These are phyloP conservation scores for Cytospora piceae DNA, from an alignment of 2,329 filamentous ascomycete genomes.

Conservation along the genomic window DNA sequence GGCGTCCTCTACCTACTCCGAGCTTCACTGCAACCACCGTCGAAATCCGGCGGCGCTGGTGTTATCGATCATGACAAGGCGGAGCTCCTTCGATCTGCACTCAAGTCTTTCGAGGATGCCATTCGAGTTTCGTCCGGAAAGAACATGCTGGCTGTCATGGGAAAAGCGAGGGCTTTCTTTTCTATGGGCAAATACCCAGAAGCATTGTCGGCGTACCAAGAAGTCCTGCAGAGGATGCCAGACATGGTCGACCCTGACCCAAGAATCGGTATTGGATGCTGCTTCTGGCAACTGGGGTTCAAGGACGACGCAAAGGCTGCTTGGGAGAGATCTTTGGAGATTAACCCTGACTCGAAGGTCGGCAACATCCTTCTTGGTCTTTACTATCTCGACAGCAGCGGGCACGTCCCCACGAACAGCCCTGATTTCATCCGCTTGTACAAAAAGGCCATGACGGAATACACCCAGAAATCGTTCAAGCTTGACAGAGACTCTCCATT, in stretches of 20 bases:
- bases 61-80: slow-evolving; percentile 72
- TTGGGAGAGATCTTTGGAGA: slow-evolving; percentile 85
- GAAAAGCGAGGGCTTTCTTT: slow-evolving; percentile 84
- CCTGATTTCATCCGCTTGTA: slow-evolving; percentile 84
- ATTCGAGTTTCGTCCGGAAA: slow-evolving; percentile 80
- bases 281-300: slow-evolving; percentile 94
- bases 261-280: slow-evolving; percentile 93
- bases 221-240: slow-evolving; percentile 82
- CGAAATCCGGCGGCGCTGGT: slow-evolving; percentile 66
- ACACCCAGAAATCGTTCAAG: slow-evolving; percentile 92
- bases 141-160: slow-evolving; percentile 91
- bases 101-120: slow-evolving; percentile 95
- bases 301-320: slow-evolving; percentile 90
- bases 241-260: slow-evolving; percentile 91
- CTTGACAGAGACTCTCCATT: slow-evolving; percentile 88
- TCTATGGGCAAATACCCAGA: slow-evolving; percentile 86
- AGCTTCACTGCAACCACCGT: slow-evolving; percentile 79
- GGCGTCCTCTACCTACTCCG: slow-evolving; percentile 87
- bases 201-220: slow-evolving; percentile 83
- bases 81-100: slow-evolving; percentile 80
- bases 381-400: slow-evolving; percentile 86
- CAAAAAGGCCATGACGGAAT: slow-evolving; percentile 92
- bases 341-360: slow-evolving; percentile 82
- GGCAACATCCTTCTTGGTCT: slow-evolving; percentile 89
- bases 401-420: slow-evolving; percentile 80